Evolutionary conservation across 306 rosid genomes (phyloP).

Genomic region (Argentina anserina): DNA sequence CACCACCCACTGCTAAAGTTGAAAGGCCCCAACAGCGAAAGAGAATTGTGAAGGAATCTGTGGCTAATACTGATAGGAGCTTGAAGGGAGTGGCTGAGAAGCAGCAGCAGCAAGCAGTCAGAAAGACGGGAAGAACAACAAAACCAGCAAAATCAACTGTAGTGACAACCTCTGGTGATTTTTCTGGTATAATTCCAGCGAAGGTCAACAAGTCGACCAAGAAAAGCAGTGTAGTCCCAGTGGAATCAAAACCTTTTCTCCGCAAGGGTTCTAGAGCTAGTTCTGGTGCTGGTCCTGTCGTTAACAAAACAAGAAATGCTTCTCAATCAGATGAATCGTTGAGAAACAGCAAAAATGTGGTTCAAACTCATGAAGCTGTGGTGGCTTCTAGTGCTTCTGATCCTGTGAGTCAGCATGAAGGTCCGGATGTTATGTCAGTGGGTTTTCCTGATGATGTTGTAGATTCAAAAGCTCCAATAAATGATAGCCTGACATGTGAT

Average conservation of each 20-base stretch:
- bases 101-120: constrained; percentile 37
- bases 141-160: constrained; percentile 56
- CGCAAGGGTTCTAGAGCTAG: constrained; percentile 74
- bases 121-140: constrained; percentile 47
- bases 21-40: constrained; percentile 54
- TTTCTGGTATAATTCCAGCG: constrained; percentile 37
- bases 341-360: constrained; percentile 36
- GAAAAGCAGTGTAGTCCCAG: constrained; percentile 92
- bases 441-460: constrained; percentile 36
- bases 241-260: constrained; percentile 85
- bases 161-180: constrained; percentile 46
- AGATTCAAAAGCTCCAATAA: constrained; percentile 46
- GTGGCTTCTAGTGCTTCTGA: constrained; percentile 49
- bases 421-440: constrained; percentile 33
- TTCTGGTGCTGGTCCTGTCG: constrained; percentile 37
- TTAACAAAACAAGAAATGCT: constrained; percentile 55
- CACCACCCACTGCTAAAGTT: constrained; percentile 38
- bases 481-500: constrained; percentile 35
- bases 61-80: constrained; percentile 33
- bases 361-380: constrained; percentile 48
- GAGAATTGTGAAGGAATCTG: constrained; percentile 59
- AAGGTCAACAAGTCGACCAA: constrained; percentile 69
- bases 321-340: constrained; percentile 47
- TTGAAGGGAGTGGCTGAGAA: constrained; percentile 54
- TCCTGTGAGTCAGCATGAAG: constrained; percentile 50